Evolutionary conservation across 23 red algal species (phyloP).

Genomic region (Gracilaria caudata): DNA sequence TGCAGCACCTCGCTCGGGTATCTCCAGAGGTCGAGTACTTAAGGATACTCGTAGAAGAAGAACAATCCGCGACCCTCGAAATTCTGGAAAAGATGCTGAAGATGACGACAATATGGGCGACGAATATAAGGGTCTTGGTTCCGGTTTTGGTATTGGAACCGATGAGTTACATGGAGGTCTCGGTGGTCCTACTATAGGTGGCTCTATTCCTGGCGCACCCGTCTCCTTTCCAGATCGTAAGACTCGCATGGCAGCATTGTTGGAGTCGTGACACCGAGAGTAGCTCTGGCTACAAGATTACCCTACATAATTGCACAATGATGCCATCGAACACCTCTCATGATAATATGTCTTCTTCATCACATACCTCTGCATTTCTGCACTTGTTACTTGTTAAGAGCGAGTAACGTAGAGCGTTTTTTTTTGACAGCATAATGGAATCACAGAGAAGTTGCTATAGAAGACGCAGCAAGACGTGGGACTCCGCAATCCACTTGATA

Average conservation of each 20-base stretch:
- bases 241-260: not conserved
- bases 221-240: not conserved
- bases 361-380: not conserved
- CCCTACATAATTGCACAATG: not conserved
- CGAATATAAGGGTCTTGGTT: not conserved
- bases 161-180: constrained; percentile 11
- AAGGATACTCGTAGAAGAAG: constrained; percentile 16
- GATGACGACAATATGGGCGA: not conserved
- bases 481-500: not conserved
- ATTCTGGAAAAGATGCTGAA: not conserved
- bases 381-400: not conserved
- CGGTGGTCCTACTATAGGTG: not conserved
- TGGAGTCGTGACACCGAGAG: not conserved
- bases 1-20: not conserved
- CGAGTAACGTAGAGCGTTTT: not conserved
- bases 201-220: constrained; percentile 8
- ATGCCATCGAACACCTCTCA: not conserved
- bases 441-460: not conserved
- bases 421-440: not conserved
- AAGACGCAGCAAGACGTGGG: not conserved
- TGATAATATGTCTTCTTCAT: not conserved
- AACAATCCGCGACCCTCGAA: not conserved
- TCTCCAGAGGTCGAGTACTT: constrained; percentile 5
- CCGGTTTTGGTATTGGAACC: not conserved
- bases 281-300: not conserved